Conservation (phyloP, 2,329 filamentous ascomycete genomes). For the Apiospora arundinis region DNA sequence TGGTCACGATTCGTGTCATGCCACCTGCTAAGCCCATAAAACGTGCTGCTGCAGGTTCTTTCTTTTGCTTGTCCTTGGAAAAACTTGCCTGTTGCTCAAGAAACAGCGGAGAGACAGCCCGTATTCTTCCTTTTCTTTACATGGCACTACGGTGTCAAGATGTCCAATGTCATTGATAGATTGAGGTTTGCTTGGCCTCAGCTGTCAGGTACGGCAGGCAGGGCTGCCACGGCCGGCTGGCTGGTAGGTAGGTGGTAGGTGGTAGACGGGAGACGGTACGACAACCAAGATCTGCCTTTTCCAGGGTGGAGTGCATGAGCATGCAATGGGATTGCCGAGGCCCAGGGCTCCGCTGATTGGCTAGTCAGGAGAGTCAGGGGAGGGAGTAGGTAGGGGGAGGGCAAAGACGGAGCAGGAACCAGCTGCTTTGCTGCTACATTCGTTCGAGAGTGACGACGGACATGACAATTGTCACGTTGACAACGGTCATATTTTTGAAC, state of each 20-base stretch:
- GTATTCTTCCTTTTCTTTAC: not conserved
- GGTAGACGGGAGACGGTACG: not conserved
- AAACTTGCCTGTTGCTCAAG: not conserved
- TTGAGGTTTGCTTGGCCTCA: not conserved
- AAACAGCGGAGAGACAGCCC: not conserved
- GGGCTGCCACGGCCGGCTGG: too few relatives aligned
- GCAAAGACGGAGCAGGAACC: not conserved
- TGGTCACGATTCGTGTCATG: not conserved
- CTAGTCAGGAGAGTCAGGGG: constrained; percentile 1
- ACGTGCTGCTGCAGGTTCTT: not conserved
- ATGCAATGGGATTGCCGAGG: constrained; percentile 12
- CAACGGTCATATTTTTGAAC: not conserved
- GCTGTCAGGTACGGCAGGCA: constrained; percentile 2
- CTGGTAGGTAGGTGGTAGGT: not conserved
- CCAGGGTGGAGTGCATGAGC: constrained; percentile 16
- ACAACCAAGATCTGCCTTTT: constrained; percentile 14
- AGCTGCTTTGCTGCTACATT: not conserved
- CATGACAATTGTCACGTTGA: constrained; percentile 11
- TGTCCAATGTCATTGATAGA: too few relatives aligned
- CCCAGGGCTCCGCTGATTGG: constrained; percentile 1
- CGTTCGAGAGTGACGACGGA: not conserved
- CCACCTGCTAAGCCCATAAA: not conserved
- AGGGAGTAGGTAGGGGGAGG: not conserved
- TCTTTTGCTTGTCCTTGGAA: too few relatives aligned
- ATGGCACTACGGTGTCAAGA: too few relatives aligned